Conservation (phyloP, 345 rosid species). For the sweet orange (Citrus sinensis) region DNA sequence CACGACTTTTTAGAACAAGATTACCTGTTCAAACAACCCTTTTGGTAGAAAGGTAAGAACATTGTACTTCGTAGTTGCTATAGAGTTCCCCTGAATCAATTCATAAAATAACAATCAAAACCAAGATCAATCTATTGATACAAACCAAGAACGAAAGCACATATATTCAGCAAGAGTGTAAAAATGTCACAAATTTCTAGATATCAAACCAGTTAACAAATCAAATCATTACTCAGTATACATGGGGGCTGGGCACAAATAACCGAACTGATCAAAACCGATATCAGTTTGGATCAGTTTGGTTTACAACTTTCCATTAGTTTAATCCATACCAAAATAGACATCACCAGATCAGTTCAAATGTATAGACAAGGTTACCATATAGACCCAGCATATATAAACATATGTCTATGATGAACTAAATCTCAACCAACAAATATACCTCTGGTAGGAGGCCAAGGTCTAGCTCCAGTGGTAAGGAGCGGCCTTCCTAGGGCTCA, state of each 20-base stretch:
- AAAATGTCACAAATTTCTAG: neutral
- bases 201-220: neutral
- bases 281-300: neutral
- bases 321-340: neutral
- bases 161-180: neutral
- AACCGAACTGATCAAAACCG: neutral
- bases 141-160: constrained; percentile 2
- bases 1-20: neutral
- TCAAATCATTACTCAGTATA: neutral
- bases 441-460: no score
- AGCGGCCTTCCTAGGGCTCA: no score
- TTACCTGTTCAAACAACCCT: constrained; percentile 99
- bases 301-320: neutral
- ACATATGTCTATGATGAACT: neutral
- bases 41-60: constrained; percentile 90
- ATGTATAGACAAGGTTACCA: neutral
- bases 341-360: neutral
- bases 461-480: no score
- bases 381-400: neutral
- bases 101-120: constrained; percentile 17
- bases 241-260: neutral
- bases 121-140: neutral
- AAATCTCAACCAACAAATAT: no score
- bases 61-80: constrained; percentile 97
- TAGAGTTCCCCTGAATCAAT: constrained; percentile 74